Evolutionary conservation across 768 basidiomycete species (phyloP), one percentile per base, ranked within the genome.

Genomic region (Tulasnella calospora): DNA sequence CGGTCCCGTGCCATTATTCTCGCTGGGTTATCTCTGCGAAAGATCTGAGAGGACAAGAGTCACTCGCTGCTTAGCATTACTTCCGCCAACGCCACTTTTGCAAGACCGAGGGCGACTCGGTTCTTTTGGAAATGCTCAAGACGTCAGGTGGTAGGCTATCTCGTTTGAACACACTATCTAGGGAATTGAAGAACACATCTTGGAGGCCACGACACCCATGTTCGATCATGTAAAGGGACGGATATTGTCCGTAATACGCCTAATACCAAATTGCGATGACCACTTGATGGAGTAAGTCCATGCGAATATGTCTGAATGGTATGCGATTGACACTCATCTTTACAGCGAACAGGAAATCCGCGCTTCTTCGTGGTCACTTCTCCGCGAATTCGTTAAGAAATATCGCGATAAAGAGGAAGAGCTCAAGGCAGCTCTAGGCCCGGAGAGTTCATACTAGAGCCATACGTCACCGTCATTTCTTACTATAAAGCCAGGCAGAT

Each of bases 221-320:
- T 85, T 94, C 3, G 82, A 85, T n/a, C 87, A 89, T 15, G 94
- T 96, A 84, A 93, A 92, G 82, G 90, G 87, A 36, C 95, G 93
- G 92, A 85, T 95, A 44, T 86, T 91, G 33, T 92, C 90, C 82
- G 91, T 92, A 83, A 92, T 94, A 57, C 93, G 92, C 3, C 86
- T 94, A 71, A 95, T 95, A 79, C 88, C 89, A 10, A 94, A 94
- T 82, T 91, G 90, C 82, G 94, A 95, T 83, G 92, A 94, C 84
- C 92, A 93, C 82, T 90, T 93, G 78, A 94, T 93, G 94, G 94
- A 77, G 76, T 47, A 67, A 67, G 67, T 17, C 9, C 21, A 71
- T 69, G 61, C 13, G 10, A 30, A 30, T 23, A 13, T 15, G 10
- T 69, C 13, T 3, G 67, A 9, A 69, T 46, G 2, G 3, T 15